These are phyloP conservation scores for Xylariaceae sp. DNA, from an alignment of 2,329 filamentous ascomycete species.

Conservation along the genomic window DNA sequence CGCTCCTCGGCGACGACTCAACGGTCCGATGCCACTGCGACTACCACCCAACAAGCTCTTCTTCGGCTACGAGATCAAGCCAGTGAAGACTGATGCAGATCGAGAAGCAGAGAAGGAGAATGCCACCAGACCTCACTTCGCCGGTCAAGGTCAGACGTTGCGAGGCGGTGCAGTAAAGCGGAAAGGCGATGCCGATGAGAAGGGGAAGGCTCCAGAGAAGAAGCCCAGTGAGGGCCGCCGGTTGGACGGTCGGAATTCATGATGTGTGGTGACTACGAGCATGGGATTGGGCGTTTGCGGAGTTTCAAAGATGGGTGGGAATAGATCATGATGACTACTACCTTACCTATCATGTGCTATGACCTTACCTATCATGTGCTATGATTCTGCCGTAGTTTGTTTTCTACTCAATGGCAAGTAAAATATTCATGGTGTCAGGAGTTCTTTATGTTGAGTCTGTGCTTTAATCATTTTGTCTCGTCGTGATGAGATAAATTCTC, in stretches of 20 bases:
- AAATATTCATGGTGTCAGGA: no score
- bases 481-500: no score
- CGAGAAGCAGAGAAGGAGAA: conserved; percentile 63
- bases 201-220: conserved; percentile 45
- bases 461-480: no score
- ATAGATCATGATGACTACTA: no score
- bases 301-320: background rate
- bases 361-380: no score
- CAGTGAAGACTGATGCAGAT: conserved; percentile 73
- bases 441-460: no score
- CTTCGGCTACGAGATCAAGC: conserved; percentile 92
- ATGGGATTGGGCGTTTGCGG: background rate
- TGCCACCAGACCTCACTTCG: conserved; percentile 69
- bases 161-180: conserved; percentile 62
- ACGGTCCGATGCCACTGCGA: conserved; percentile 82
- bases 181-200: conserved; percentile 54
- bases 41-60: conserved; percentile 88
- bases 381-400: no score
- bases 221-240: conserved; percentile 43
- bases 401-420: no score
- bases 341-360: no score
- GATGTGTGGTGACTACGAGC: background rate
- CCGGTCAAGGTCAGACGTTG: conserved; percentile 79
- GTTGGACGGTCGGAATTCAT: conserved; percentile 38
- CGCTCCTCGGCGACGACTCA: conserved; percentile 48